Conservation (phyloP, 805 yeast genomes). For the Clavispora fructus region DNA sequence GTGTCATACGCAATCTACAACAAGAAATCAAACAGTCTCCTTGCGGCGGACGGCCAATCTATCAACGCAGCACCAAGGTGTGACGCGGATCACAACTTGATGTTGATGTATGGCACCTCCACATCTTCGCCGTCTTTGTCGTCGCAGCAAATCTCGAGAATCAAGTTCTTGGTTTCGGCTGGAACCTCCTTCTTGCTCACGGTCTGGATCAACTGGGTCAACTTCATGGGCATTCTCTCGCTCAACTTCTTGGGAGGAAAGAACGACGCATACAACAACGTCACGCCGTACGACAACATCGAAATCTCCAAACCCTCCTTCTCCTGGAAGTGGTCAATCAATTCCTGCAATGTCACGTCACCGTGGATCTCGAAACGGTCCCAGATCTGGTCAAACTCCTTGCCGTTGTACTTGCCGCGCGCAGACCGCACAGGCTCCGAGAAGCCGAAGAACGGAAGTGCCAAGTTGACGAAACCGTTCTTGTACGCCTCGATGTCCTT, state of each 20-base stretch:
- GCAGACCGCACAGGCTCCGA: conserved; percentile 92
- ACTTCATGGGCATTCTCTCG: conserved; percentile 63
- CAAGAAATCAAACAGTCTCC: background rate
- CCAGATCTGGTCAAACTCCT: conserved; percentile 87
- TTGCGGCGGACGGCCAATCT: background rate
- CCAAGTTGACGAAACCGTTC: conserved; percentile 88
- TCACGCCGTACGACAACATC: conserved; percentile 89
- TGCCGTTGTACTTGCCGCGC: conserved; percentile 73
- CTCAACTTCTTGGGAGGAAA: conserved; percentile 86
- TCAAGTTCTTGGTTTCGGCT: conserved; percentile 65
- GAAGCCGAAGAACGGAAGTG: conserved; percentile 93
- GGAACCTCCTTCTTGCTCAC: conserved; percentile 83
- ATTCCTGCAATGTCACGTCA: conserved; percentile 67
- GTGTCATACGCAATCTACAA: background rate
- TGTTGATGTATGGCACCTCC: conserved; percentile 83
- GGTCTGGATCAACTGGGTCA: conserved; percentile 74
- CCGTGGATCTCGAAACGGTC: conserved; percentile 83
- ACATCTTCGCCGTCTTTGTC: conserved; percentile 93
- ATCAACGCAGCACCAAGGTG: background rate
- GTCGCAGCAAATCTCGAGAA: conserved; percentile 88
- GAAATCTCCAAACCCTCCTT: conserved; percentile 83
- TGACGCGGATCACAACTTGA: conserved; percentile 27
- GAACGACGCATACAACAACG: conserved; percentile 86
- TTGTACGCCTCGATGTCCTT: conserved; percentile 78
- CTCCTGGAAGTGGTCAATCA: conserved; percentile 69